Evolutionary conservation across 176 grass and related monocot genomes (phyloP).

Genomic region (barley (Hordeum vulgare)): DNA sequence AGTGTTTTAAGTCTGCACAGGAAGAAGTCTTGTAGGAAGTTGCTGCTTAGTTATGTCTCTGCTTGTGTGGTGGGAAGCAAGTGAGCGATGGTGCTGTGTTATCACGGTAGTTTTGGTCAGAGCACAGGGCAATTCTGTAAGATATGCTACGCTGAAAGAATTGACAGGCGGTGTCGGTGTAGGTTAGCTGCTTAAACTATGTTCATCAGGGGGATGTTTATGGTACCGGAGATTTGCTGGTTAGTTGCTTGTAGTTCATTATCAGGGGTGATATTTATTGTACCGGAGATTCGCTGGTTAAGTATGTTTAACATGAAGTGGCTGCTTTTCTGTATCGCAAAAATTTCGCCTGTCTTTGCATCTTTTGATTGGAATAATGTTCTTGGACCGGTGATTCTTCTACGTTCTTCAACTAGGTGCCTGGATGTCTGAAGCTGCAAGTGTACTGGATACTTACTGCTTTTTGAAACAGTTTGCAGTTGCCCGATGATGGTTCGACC

Average conservation of each 20-base stretch:
- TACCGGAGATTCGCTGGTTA: not conserved
- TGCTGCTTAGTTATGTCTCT: not conserved
- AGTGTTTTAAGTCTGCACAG: slow-evolving; percentile 3
- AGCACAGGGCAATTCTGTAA: not conserved
- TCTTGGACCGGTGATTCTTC: not conserved
- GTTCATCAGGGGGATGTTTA: not conserved
- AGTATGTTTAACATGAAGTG: not conserved
- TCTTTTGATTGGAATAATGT: not conserved
- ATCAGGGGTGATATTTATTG: not conserved
- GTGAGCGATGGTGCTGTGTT: not conserved
- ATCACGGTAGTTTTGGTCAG: not conserved
- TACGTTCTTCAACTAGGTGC: not conserved
- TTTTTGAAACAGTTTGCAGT: not conserved
- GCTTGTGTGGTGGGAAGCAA: not conserved
- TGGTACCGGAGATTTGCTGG: not conserved
- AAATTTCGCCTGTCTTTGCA: not conserved
- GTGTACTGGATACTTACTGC: not conserved
- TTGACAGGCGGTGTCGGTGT: not conserved
- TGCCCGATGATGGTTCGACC: not conserved
- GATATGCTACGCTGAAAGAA: not conserved
- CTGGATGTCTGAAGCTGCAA: too few species aligned
- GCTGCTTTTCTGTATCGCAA: not conserved
- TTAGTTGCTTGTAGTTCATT: too few species aligned
- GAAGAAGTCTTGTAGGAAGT: slow-evolving; percentile 1
- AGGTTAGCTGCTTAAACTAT: not conserved